These are phyloP conservation scores for Sordariomycetes sp. DNA, from an alignment of 2,329 filamentous ascomycete genomes.

Conservation along the genomic window DNA sequence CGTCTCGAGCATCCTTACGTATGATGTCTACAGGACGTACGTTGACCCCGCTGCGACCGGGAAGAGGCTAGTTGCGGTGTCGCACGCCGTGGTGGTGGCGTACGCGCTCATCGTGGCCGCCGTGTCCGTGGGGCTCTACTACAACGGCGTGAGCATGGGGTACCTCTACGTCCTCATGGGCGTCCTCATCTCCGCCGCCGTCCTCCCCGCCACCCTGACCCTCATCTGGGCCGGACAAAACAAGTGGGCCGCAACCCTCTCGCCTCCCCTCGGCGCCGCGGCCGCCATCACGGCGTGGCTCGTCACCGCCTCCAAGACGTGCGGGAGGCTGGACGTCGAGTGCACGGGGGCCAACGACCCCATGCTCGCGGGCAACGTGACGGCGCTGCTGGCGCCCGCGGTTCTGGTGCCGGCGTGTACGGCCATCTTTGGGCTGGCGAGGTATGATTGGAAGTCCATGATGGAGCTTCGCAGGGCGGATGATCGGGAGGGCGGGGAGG, in stretches of 20 bases:
- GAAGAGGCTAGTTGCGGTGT: slow-evolving; percentile 66
- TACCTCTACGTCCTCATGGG: slow-evolving; percentile 88
- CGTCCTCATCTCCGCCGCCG: slow-evolving; percentile 74
- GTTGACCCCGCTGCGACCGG: slow-evolving; percentile 67
- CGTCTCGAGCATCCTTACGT: slow-evolving; percentile 75
- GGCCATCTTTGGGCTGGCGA: slow-evolving; percentile 40
- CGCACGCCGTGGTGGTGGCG: slow-evolving; percentile 53
- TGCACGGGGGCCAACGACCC: slow-evolving; percentile 74
- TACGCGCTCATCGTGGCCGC: slow-evolving; percentile 68
- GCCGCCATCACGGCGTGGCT: slow-evolving; percentile 63
- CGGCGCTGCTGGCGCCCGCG: slow-evolving; percentile 63
- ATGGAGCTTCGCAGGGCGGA: slow-evolving; percentile 63
- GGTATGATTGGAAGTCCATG: slow-evolving; percentile 85
- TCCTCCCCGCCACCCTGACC: slow-evolving; percentile 69
- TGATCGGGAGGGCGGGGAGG: slow-evolving; percentile 49
- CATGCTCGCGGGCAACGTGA: slow-evolving; percentile 80
- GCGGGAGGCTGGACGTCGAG: slow-evolving; percentile 53
- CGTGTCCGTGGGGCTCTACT: slow-evolving; percentile 63
- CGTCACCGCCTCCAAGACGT: slow-evolving; percentile 57
- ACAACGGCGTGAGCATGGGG: slow-evolving; percentile 71
- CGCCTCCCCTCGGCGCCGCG: slow-evolving; percentile 52
- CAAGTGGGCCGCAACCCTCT: slow-evolving; percentile 53
- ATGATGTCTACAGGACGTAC: slow-evolving; percentile 81
- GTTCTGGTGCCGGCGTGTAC: slow-evolving; percentile 69
- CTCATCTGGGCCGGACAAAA: slow-evolving; percentile 74